Evolutionary conservation across 2,329 filamentous ascomycete species (phyloP).

Genomic region (Cladosporium sp.): DNA sequence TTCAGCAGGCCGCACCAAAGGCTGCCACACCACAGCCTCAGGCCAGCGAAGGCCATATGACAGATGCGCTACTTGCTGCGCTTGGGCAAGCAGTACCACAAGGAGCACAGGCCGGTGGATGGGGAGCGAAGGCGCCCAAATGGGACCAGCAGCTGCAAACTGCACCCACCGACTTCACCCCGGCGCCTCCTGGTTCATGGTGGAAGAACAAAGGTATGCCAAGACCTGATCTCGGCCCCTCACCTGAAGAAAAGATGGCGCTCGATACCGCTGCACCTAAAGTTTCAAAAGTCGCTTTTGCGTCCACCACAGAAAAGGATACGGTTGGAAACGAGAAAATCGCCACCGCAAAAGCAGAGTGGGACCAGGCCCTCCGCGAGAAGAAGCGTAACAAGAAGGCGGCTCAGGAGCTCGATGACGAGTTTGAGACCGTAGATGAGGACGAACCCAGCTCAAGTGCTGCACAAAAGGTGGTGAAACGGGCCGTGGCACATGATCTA

Average conservation of each 20-base stretch:
- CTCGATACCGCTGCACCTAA: constrained; percentile 22
- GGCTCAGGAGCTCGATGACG: constrained; percentile 2
- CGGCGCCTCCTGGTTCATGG: constrained; percentile 29
- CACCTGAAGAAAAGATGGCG: constrained; percentile 20
- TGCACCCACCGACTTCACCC: constrained; percentile 26
- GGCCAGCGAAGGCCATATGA: constrained; percentile 18
- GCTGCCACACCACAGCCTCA: not conserved
- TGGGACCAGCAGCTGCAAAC: constrained; percentile 18
- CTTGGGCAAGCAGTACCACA: not conserved
- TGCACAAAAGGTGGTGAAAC: constrained; percentile 1
- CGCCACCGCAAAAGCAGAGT: constrained; percentile 29
- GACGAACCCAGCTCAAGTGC: constrained; percentile 5
- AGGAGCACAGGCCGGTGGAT: constrained; percentile 23
- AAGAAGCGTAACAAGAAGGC: constrained; percentile 29
- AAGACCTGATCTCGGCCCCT: constrained; percentile 27
- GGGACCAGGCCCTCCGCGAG: constrained; percentile 27
- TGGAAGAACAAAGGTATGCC: constrained; percentile 29
- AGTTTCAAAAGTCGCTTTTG: constrained; percentile 25
- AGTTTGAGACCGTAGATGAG: constrained; percentile 5
- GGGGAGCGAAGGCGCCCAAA: constrained; percentile 26
- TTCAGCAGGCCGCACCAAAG: not conserved
- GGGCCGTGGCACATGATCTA: not conserved
- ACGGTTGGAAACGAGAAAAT: constrained; percentile 25
- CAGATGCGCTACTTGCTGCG: constrained; percentile 29
- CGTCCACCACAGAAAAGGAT: constrained; percentile 1